Conservation (phyloP, 495 filamentous ascomycete species). For the Annulohypoxylon stygium region DNA sequence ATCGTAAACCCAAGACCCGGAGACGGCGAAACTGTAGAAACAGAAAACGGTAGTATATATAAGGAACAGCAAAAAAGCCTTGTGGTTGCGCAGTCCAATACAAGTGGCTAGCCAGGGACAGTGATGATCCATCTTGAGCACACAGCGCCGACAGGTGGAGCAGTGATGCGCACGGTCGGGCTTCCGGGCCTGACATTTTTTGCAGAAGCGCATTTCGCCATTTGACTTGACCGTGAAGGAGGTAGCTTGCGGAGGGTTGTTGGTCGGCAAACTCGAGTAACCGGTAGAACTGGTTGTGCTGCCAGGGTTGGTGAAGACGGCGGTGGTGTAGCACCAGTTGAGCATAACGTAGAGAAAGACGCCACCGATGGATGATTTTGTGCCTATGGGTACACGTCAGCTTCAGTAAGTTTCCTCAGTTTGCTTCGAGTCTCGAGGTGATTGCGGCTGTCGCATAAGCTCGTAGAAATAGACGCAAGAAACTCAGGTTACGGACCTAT, state of each 20-base stretch:
- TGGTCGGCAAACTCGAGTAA: slow-evolving; percentile 66
- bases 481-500: slow-evolving; percentile 68
- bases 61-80: slow-evolving; percentile 92
- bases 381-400: slow-evolving; percentile 51
- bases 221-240: slow-evolving; percentile 92
- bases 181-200: slow-evolving; percentile 94
- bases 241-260: slow-evolving; percentile 66
- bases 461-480: slow-evolving; percentile 9
- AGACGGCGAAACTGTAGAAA: slow-evolving; percentile 80
- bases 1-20: slow-evolving; percentile 81
- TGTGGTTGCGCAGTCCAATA: slow-evolving; percentile 94
- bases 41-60: slow-evolving; percentile 92
- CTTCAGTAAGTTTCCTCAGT: too few species aligned
- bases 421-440: background rate
- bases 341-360: slow-evolving; percentile 80
- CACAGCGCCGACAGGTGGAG: slow-evolving; percentile 90
- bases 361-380: slow-evolving; percentile 67
- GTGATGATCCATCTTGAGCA: slow-evolving; percentile 99
- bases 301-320: slow-evolving; percentile 92
- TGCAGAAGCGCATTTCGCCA: slow-evolving; percentile 89
- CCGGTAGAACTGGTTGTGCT: slow-evolving; percentile 66
- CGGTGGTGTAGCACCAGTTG: slow-evolving; percentile 88
- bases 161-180: slow-evolving; percentile 98
- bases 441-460: background rate
- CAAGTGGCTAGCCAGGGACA: slow-evolving; percentile 98